Evolutionary conservation across 208 protist genomes (phyloP).

Genomic region (Acanthamoeba healyi): DNA sequence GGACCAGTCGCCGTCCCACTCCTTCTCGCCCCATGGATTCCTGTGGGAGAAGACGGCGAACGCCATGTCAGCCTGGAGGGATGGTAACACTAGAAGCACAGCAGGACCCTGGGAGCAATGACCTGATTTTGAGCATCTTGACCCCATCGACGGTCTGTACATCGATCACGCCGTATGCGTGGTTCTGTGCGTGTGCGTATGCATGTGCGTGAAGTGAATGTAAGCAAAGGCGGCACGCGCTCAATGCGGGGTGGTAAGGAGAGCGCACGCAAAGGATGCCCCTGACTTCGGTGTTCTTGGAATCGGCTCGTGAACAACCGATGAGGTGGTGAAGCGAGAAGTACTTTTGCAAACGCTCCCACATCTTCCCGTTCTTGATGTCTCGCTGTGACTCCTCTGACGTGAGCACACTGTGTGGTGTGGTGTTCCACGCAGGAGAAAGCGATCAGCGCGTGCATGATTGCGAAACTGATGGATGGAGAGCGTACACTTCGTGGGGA

Average conservation of each 20-base stretch:
- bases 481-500: slow-evolving; percentile 33
- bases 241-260: background rate
- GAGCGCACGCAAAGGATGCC: slow-evolving; percentile 50
- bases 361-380: slow-evolving; percentile 72
- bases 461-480: too few species aligned
- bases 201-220: background rate
- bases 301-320: slow-evolving; percentile 33
- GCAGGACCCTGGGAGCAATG: background rate
- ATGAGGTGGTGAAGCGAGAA: slow-evolving; percentile 38
- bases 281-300: background rate
- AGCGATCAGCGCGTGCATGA: background rate
- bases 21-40: slow-evolving; percentile 73
- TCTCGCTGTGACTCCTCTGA: slow-evolving; percentile 12
- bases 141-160: background rate
- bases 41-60: background rate
- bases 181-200: slow-evolving; percentile 16
- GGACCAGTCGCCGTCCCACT: slow-evolving; percentile 79
- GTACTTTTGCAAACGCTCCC: slow-evolving; percentile 56
- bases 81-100: too few species aligned
- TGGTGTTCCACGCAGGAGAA: background rate
- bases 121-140: slow-evolving; percentile 58
- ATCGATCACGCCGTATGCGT: slow-evolving; percentile 52
- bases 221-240: background rate
- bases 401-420: slow-evolving; percentile 10
- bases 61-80: too few species aligned